Conservation (phyloP, 1,284 basidiomycete species). For the Porogramme epimiltina region DNA sequence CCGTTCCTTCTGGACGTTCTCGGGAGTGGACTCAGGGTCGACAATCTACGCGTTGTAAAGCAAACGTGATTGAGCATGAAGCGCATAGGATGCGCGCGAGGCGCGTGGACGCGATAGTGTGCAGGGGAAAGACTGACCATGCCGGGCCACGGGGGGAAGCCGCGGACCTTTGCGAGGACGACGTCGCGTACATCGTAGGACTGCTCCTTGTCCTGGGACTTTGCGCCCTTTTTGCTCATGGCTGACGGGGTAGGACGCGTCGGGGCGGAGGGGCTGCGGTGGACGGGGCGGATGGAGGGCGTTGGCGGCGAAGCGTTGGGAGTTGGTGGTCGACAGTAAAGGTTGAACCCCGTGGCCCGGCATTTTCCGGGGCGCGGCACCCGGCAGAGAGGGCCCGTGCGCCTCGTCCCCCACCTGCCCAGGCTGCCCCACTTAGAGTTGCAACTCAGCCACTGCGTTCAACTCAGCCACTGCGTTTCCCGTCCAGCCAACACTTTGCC, state of each 20-base stretch:
- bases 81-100: neutral
- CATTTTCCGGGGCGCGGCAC: conserved; percentile 24
- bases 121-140: conserved; percentile 56
- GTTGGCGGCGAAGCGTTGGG: conserved; percentile 17
- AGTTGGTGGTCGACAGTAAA: conserved; percentile 30
- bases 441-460: conserved; percentile 17
- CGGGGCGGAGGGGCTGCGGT: conserved; percentile 3
- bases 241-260: conserved; percentile 9
- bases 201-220: conserved; percentile 44
- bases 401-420: no score
- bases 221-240: conserved; percentile 64
- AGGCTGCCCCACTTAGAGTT: conserved; percentile 20
- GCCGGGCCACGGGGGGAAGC: conserved; percentile 92
- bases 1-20: conserved; percentile 65
- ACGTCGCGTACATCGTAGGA: conserved; percentile 71
- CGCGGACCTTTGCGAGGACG: conserved; percentile 91
- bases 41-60: conserved; percentile 57
- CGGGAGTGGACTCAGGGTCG: conserved; percentile 67
- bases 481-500: neutral
- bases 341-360: conserved; percentile 26
- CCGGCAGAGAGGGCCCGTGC: conserved; percentile 29
- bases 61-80: neutral
- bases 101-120: conserved; percentile 15
- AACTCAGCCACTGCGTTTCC: neutral
- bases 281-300: conserved; percentile 6